These are phyloP conservation scores for Nicotiana benthamiana DNA, from an alignment of 257 asterid species.

Conservation along the genomic window DNA sequence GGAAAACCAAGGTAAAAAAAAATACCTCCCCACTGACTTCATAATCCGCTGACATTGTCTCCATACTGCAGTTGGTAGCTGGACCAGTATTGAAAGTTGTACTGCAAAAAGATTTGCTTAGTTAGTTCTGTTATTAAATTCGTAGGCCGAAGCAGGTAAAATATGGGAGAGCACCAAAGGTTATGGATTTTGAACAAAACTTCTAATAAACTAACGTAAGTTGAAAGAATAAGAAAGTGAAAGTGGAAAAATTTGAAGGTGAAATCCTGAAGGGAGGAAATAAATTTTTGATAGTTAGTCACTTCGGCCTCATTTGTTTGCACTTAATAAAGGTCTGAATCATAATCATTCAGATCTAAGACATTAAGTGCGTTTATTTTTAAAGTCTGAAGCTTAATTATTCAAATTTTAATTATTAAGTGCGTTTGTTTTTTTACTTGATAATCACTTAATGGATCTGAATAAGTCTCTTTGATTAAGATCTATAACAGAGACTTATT, in stretches of 20 bases:
- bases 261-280: neutral
- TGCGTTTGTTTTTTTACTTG: too few species aligned
- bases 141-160: neutral
- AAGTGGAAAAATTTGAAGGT: neutral
- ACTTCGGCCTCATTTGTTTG: too few species aligned
- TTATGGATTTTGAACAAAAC: neutral
- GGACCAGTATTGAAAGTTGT: conserved; percentile 65
- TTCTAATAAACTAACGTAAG: neutral
- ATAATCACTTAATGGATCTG: too few species aligned
- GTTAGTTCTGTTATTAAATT: conserved; percentile 2
- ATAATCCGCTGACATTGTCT: conserved; percentile 37
- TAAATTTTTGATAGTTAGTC: neutral
- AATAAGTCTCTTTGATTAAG: too few species aligned
- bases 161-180: neutral
- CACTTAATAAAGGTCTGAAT: too few species aligned
- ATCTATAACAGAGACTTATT: too few species aligned
- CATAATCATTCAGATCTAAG: too few species aligned
- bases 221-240: neutral
- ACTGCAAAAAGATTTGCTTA: conserved; percentile 46
- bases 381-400: too few species aligned
- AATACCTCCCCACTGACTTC: conserved; percentile 92
- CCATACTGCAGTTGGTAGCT: conserved; percentile 41
- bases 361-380: too few species aligned
- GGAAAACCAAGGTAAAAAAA: neutral
- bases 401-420: too few species aligned